A percentile compares a stretch with the other conserved stretches of the same genome.
Conservation (phyloP, 1,284 basidiomycete genomes). For the Boletus smithii region DNA sequence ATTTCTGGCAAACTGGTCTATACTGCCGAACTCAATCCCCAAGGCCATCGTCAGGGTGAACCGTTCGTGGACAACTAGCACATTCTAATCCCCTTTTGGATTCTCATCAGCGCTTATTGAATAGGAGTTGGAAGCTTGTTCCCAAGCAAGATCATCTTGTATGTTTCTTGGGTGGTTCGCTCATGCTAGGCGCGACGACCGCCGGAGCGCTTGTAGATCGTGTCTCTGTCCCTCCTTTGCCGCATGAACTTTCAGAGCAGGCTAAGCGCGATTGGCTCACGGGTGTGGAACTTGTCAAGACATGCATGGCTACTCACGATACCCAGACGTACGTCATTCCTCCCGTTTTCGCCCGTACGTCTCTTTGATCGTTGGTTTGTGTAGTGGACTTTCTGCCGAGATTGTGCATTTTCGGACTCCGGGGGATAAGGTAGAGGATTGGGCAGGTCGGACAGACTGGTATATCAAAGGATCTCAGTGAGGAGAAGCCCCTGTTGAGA, state of each 20-base stretch:
- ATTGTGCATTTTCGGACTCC: slow-evolving; percentile 73
- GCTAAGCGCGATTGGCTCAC: slow-evolving; percentile 78
- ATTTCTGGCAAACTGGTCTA: slow-evolving; percentile 62
- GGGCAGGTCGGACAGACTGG: slow-evolving; percentile 59
- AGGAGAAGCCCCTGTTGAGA: slow-evolving; percentile 10
- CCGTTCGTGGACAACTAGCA: slow-evolving; percentile 39
- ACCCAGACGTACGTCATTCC: slow-evolving; percentile 68
- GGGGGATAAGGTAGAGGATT: slow-evolving; percentile 48
- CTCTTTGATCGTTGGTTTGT: slow-evolving; percentile 1
- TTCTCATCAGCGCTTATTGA: slow-evolving; percentile 7
- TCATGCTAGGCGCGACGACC: slow-evolving; percentile 86
- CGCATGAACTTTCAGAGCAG: slow-evolving; percentile 49
- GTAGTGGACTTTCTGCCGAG: slow-evolving; percentile 77
- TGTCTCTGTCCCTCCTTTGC: slow-evolving; percentile 61
- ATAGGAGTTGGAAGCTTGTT: slow-evolving; percentile 64
- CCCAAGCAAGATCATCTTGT: slow-evolving; percentile 96
- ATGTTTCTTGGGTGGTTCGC: slow-evolving; percentile 90
- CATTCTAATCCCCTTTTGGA: not conserved
- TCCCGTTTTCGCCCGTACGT: not conserved
- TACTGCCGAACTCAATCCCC: slow-evolving; percentile 78
- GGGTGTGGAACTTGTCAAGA: slow-evolving; percentile 79
- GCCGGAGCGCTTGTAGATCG: slow-evolving; percentile 48
- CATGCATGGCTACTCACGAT: slow-evolving; percentile 85
- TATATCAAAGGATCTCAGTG: slow-evolving; percentile 80
- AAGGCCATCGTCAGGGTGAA: slow-evolving; percentile 42